phyloP scores from a whole-genome alignment of 2,329 filamentous ascomycete genomes.

The Colletotrichum higginsianum region DNA sequence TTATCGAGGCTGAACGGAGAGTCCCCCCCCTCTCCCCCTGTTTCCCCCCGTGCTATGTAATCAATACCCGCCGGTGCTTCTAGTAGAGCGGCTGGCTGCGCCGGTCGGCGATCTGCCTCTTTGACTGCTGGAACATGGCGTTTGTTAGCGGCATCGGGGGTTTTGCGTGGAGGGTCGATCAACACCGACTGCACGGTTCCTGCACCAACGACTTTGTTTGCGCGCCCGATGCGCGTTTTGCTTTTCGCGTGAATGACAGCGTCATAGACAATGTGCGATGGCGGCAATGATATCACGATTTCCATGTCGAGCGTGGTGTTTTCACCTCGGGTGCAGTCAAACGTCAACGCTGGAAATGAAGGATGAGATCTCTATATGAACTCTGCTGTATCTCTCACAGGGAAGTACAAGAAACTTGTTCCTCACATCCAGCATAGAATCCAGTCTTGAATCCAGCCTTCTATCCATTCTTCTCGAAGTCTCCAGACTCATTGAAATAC shows the following conservation, averaged over 20 bases:
- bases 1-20: not conserved
- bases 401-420: fast-evolving
- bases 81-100: not conserved
- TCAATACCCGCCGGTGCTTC: not conserved
- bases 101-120: slow-evolving; percentile 5
- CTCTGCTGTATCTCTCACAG: not conserved
- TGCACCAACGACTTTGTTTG: slow-evolving; percentile 10
- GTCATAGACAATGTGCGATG: slow-evolving; percentile 36
- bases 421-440: not conserved
- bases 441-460: no score
- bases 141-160: slow-evolving; percentile 30
- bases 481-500: no score
- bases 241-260: slow-evolving; percentile 40
- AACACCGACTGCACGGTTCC: slow-evolving; percentile 16
- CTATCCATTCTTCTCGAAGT: no score
- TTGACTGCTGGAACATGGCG: slow-evolving; percentile 20
- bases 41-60: no score
- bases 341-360: no score
- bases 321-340: not conserved
- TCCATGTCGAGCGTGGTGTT: slow-evolving; percentile 1
- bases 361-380: slow-evolving; percentile 24
- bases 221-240: slow-evolving; percentile 30
- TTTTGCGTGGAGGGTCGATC: not conserved
- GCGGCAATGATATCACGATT: slow-evolving; percentile 19
- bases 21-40: not conserved